Evolutionary conservation across 352 stramenopile genomes (phyloP), one percentile per base, ranked within the genome.

Genomic region (Nothophytophthora sp.): DNA sequence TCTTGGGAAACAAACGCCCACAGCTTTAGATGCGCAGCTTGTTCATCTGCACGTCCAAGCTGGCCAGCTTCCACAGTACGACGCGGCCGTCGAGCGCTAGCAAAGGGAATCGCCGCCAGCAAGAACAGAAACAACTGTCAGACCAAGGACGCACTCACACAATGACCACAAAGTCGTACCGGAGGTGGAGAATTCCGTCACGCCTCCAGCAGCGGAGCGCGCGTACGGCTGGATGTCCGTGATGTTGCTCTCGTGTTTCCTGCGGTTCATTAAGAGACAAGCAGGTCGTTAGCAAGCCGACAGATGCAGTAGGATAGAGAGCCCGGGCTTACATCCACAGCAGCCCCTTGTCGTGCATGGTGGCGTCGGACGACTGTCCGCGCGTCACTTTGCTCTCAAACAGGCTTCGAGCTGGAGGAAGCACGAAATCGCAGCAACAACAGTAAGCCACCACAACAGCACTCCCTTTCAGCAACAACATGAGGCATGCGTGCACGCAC

Each of bases 281-380:
- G 2, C 10, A 3, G 15, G 16, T 23, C 19, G 35, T 33, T 15
- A 45, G 3, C 5, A 27, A 18, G 18, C 5, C 19, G 18, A 13
- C 35, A 23, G 4, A 28, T n/a, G n/a, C n/a, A n/a, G n/a, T n/a
- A n/a, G n/a, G n/a, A 29, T 6, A 29, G 76, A n/a, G n/a, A n/a
- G n/a, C n/a, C n/a, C n/a, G n/a, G n/a, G n/a, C 74, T 37, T 79
- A 88, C 77, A 86, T 95, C 85, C 85, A 95, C 29, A 95, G 46
- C 20, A 76, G 66, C 19, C 81, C 82, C 59, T 90, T 92, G 56
- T 95, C 85, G 37, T 73, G 80, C 43, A 85, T 56, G 37, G 85
- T 95, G 10, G 85, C 85, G 45, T 92, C 82, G 28, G 82, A 90
- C 16, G 82, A 90, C 50, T 95, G 85, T 3, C 85, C 85, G 32